Conservation (phyloP, 805 yeast genomes). For the Kluyveromyces nonfermentans region DNA sequence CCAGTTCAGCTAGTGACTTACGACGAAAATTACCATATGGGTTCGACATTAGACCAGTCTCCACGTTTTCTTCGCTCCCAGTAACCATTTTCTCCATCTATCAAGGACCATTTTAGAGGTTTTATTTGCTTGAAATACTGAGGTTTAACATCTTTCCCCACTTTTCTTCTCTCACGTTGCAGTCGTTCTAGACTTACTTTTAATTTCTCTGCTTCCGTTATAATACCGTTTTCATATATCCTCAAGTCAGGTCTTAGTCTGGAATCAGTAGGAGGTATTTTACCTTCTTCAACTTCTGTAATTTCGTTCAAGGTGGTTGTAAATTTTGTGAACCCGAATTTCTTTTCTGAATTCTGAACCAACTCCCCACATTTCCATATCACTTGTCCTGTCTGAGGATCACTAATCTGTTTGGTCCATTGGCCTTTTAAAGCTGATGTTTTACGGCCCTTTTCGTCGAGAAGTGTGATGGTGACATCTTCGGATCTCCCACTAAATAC, state of each 20-base stretch:
- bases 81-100: slow-evolving; percentile 53
- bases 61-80: slow-evolving; percentile 67
- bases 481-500: slow-evolving; percentile 82
- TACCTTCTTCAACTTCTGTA: slow-evolving; percentile 54
- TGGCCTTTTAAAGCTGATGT: slow-evolving; percentile 42
- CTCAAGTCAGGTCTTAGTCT: slow-evolving; percentile 82
- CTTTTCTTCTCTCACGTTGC: slow-evolving; percentile 70
- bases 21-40: slow-evolving; percentile 41
- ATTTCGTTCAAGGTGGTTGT: slow-evolving; percentile 76
- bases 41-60: slow-evolving; percentile 49
- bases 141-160: slow-evolving; percentile 44
- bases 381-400: slow-evolving; percentile 27
- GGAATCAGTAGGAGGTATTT: slow-evolving; percentile 79
- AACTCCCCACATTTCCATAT: slow-evolving; percentile 70
- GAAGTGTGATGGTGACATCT: slow-evolving; percentile 36
- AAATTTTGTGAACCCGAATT: slow-evolving; percentile 81
- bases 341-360: slow-evolving; percentile 45
- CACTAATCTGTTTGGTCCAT: slow-evolving; percentile 67
- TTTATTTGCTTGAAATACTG: slow-evolving; percentile 44
- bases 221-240: slow-evolving; percentile 57
- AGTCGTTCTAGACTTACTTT: slow-evolving; percentile 65
- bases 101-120: slow-evolving; percentile 43
- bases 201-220: slow-evolving; percentile 60
- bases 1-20: neutral
- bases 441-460: slow-evolving; percentile 11